phyloP scores from a whole-genome alignment of 2,329 filamentous ascomycete species.

The Pleomassaria siparia region DNA sequence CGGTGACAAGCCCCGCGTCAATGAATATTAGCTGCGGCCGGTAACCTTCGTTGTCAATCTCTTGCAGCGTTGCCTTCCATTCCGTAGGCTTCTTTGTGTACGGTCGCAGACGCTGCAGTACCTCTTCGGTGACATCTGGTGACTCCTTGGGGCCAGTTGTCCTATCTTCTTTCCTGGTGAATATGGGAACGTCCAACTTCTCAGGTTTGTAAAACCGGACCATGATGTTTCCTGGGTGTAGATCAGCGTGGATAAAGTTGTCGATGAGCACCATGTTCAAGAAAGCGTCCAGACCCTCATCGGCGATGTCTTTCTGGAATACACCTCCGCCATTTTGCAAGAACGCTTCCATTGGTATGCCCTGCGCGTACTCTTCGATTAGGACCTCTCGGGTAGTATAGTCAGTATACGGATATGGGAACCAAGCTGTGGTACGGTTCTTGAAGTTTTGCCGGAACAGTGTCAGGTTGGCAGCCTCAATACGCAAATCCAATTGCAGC shows the following conservation, averaged over 20 bases:
- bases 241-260: conserved; percentile 95
- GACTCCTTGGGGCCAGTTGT: conserved; percentile 49
- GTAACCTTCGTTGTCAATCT: conserved; percentile 85
- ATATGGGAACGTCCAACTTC: conserved; percentile 65
- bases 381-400: conserved; percentile 91
- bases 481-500: conserved; percentile 91
- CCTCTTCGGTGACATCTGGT: conserved; percentile 82
- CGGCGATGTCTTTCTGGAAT: conserved; percentile 91
- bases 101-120: conserved; percentile 77
- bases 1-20: conserved; percentile 91
- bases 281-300: conserved; percentile 94
- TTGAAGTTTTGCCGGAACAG: conserved; percentile 91
- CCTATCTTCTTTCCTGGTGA: conserved; percentile 41
- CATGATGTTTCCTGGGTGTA: conserved; percentile 99
- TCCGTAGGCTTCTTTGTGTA: conserved; percentile 65
- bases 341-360: conserved; percentile 87
- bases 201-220: conserved; percentile 92
- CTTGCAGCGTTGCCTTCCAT: conserved; percentile 73
- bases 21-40: conserved; percentile 96
- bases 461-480: conserved; percentile 87
- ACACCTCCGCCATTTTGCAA: conserved; percentile 87
- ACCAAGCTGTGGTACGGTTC: conserved; percentile 88
- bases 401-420: conserved; percentile 89
- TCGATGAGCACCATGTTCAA: conserved; percentile 95
- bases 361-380: conserved; percentile 93